phyloP scores from a whole-genome alignment of 257 asterid species.

The Capsicum chinense region DNA sequence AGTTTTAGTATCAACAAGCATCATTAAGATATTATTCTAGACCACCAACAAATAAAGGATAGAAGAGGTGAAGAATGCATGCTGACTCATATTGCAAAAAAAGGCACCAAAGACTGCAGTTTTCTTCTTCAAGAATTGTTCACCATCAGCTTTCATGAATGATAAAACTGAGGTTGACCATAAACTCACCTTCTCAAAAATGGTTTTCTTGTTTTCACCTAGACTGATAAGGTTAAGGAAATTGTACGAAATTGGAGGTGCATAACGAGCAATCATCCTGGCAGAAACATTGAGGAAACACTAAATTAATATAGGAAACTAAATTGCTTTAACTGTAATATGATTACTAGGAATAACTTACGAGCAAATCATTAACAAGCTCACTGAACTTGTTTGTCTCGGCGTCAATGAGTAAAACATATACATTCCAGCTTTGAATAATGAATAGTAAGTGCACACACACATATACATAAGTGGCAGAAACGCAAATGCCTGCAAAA shows the following conservation, averaged over 20 bases:
- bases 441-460: slow-evolving; percentile 89
- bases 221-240: slow-evolving; percentile 96
- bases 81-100: background rate
- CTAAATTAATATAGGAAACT: background rate
- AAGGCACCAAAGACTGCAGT: background rate
- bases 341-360: slow-evolving; percentile 48
- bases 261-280: slow-evolving; percentile 99
- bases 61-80: background rate
- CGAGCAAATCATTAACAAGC: slow-evolving; percentile 99
- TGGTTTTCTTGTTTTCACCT: slow-evolving; percentile 66
- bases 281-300: slow-evolving; percentile 21
- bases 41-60: background rate
- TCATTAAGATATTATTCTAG: slow-evolving; percentile 16
- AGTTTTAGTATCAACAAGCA: slow-evolving; percentile 12
- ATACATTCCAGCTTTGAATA: slow-evolving; percentile 91
- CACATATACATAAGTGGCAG: slow-evolving; percentile 97
- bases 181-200: slow-evolving; percentile 83
- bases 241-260: slow-evolving; percentile 97
- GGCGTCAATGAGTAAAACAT: slow-evolving; percentile 98
- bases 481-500: slow-evolving; percentile 79
- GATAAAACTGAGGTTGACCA: background rate
- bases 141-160: background rate
- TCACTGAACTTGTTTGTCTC: slow-evolving; percentile 88
- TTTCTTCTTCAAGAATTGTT: background rate
- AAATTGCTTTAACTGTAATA: slow-evolving; percentile 5